Evolutionary conservation across 768 basidiomycete genomes (phyloP).

Genomic region (Hebeloma cylindrosporum): DNA sequence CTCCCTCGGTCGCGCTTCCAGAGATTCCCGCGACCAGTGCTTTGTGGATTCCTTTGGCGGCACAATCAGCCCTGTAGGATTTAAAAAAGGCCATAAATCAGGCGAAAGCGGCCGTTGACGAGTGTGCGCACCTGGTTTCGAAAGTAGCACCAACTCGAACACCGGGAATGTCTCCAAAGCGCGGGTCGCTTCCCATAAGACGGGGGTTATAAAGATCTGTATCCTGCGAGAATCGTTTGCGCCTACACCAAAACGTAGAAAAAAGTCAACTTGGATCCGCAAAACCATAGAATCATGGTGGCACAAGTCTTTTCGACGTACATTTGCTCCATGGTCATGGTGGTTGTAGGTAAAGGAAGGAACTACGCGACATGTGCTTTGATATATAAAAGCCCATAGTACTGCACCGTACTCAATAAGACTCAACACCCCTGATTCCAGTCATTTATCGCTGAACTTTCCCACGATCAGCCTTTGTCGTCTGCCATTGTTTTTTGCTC

Average conservation of each 20-base stretch:
- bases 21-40: slow-evolving; percentile 36
- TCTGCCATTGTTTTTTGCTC: no score
- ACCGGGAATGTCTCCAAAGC: slow-evolving; percentile 24
- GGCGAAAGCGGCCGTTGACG: no score
- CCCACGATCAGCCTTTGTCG: no score
- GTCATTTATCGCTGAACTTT: no score
- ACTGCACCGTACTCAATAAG: background rate
- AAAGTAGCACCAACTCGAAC: slow-evolving; percentile 25
- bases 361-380: background rate
- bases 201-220: slow-evolving; percentile 19
- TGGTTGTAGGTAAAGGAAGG: slow-evolving; percentile 5
- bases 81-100: background rate
- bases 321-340: slow-evolving; percentile 10
- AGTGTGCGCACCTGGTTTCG: slow-evolving; percentile 21
- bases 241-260: slow-evolving; percentile 11
- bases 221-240: slow-evolving; percentile 23
- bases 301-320: slow-evolving; percentile 25
- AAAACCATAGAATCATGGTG: slow-evolving; percentile 24
- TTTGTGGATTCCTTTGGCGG: slow-evolving; percentile 27
- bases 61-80: slow-evolving; percentile 26
- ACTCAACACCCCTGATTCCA: no score
- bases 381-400: background rate
- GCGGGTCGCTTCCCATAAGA: slow-evolving; percentile 15
- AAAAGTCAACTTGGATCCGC: background rate
- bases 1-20: slow-evolving; percentile 29